Conservation (phyloP, 148 eudicot species). For the Rhododendron kiyosumense region DNA sequence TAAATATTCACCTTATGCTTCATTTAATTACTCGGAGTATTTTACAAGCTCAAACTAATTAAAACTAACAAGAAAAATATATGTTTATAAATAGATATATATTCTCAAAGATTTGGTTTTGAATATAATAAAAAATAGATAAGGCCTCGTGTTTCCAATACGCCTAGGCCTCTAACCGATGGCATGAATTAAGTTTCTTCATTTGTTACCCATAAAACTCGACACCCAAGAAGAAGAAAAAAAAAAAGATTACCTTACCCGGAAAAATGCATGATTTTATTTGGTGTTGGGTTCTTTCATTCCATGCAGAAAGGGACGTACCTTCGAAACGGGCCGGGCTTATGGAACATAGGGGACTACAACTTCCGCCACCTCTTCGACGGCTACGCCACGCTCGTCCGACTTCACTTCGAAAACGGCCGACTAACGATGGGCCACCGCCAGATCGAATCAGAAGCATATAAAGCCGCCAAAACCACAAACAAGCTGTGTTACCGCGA, state of each 20-base stretch:
- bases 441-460: conserved; percentile 87
- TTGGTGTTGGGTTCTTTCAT: not conserved
- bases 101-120: no score
- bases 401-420: conserved; percentile 68
- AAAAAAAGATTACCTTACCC: not conserved
- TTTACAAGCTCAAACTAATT: no score
- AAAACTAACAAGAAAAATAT: no score
- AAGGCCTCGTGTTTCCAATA: no score
- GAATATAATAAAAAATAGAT: no score
- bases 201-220: not conserved
- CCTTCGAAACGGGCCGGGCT: conserved; percentile 91
- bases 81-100: no score
- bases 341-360: conserved; percentile 90
- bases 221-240: not conserved
- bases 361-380: conserved; percentile 92
- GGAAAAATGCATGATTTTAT: not conserved
- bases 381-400: conserved; percentile 92
- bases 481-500: conserved; percentile 76
- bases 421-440: conserved; percentile 63
- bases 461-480: conserved; percentile 55
- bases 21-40: no score
- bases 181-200: not conserved
- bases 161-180: not conserved
- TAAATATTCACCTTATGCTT: no score
- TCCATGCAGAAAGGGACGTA: conserved; percentile 60